Percentiles rank a stretch among this genome's conserved stretches.
Evolutionary conservation across 1,139 yeast species (phyloP).

Genomic region (Kurtzmaniella natalensis): DNA sequence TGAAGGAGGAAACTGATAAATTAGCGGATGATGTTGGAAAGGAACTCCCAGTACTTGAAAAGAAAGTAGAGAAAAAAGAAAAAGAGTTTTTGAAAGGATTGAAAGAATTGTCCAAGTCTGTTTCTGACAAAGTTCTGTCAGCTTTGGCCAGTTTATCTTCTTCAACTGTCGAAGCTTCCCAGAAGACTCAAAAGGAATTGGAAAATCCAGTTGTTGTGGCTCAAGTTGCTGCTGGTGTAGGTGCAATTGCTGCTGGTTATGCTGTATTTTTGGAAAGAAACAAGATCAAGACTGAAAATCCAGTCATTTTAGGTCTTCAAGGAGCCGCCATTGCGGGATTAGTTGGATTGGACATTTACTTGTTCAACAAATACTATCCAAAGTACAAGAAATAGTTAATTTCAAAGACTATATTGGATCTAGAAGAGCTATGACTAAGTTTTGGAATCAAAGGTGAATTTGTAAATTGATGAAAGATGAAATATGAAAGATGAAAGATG

Average conservation of each 20-base stretch:
- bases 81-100: conserved; percentile 7
- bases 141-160: conserved; percentile 2
- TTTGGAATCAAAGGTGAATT: too few relatives aligned
- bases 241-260: conserved; percentile 47
- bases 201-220: conserved; percentile 61
- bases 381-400: conserved; percentile 47
- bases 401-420: too few relatives aligned
- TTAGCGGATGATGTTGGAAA: conserved; percentile 15
- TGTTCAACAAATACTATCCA: conserved; percentile 51
- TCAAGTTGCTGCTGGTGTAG: conserved; percentile 49
- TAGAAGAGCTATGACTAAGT: too few relatives aligned
- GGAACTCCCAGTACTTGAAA: conserved; percentile 15
- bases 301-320: conserved; percentile 47
- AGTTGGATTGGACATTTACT: conserved; percentile 49
- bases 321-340: conserved; percentile 53
- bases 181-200: conserved; percentile 31
- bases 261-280: conserved; percentile 52
- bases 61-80: conserved; percentile 23
- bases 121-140: not conserved
- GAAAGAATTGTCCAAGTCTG: not conserved
- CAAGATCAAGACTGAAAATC: conserved; percentile 43
- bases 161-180: conserved; percentile 9
- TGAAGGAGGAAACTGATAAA: conserved; percentile 12
- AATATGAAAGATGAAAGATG: too few relatives aligned
- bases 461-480: too few relatives aligned